Percentiles rank a stretch among this genome's conserved stretches.
Conservation (phyloP, 2,329 filamentous ascomycete species). For the Neopestalotiopsis sp. region DNA sequence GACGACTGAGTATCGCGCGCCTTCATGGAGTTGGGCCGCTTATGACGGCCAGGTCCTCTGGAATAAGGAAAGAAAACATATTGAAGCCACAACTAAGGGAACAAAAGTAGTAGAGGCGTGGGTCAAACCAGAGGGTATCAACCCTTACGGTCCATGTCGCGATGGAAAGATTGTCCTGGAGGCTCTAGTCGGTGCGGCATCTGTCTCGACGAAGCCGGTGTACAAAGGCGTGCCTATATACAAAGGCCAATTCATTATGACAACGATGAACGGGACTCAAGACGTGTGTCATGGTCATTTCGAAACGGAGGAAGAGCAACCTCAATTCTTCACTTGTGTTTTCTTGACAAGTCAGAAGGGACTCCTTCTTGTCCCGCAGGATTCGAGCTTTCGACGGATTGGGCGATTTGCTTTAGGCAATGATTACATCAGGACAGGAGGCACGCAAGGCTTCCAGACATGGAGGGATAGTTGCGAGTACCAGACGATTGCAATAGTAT, state of each 20-base stretch:
- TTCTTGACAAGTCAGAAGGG: background rate
- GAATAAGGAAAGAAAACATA: background rate
- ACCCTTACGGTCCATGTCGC: background rate
- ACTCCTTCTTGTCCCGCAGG: background rate
- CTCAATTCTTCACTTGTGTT: no score
- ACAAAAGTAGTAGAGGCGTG: background rate
- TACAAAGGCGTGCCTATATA: no score
- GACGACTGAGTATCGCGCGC: no score
- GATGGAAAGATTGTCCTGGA: background rate
- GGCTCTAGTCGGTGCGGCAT: background rate
- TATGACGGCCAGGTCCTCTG: background rate
- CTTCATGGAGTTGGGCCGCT: background rate
- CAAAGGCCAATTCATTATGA: no score
- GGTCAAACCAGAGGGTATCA: background rate
- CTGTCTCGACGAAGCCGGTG: no score
- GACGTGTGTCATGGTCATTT: no score
- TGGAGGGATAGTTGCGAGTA: background rate
- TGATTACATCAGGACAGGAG: slow-evolving; percentile 66
- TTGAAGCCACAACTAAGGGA: background rate
- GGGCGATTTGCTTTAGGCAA: background rate
- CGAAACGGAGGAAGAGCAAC: no score
- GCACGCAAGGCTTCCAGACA: background rate
- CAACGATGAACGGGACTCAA: no score
- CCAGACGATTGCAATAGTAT: background rate
- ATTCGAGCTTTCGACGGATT: background rate